Evolutionary conservation across 2,329 filamentous ascomycete genomes (phyloP), one percentile per base, ranked within the genome.

Genomic region (Lasiodiplodia gonubiensis): DNA sequence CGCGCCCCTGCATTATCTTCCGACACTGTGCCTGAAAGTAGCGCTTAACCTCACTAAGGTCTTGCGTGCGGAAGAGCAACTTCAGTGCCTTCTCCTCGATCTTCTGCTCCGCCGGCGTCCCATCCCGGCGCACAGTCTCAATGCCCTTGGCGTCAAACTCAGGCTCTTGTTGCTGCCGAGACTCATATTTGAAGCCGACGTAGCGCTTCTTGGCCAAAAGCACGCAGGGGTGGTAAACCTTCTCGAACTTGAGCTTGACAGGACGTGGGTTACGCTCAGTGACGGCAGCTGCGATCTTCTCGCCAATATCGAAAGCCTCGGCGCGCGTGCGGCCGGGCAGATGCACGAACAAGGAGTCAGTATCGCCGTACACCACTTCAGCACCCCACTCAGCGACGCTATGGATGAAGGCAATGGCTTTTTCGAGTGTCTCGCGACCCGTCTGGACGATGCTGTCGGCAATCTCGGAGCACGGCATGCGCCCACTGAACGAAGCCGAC

Each of bases 91-190:
- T 95, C 77, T 98, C 95, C 79, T 97, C 93, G 55, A 99, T 96
- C 82, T 95, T 97, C 76, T 98, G 94, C 79, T 97, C 93, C 0
- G 94, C 94, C 0, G 94, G 94, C 0, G 94, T 98, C 48, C 95
- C 95, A 76, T 99, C 95, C 59, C 95, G 88, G 1, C 96, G 89
- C 8, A 99, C 94, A 0, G 96, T 99, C 82, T 99, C 96, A 70
- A 98, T 99, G 35, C 96, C 95, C 79, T 99, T 99, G 67, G 95
- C 96, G 76, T 99, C 96, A 71, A 98, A 98, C 1, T 97, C 92
- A 0, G 95, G 94, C 71, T 89, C 88, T 10, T 78, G 82, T 75
- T 99, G 95, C 18, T 86, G 83, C 46, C 86, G 87, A 71, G 85
- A 87, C 76, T 99, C 95, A 80, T 96, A 99, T 77, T 97, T 97